phyloP scores from a whole-genome alignment of 2,329 filamentous ascomycete species.

The Teratosphaeria destructans region DNA sequence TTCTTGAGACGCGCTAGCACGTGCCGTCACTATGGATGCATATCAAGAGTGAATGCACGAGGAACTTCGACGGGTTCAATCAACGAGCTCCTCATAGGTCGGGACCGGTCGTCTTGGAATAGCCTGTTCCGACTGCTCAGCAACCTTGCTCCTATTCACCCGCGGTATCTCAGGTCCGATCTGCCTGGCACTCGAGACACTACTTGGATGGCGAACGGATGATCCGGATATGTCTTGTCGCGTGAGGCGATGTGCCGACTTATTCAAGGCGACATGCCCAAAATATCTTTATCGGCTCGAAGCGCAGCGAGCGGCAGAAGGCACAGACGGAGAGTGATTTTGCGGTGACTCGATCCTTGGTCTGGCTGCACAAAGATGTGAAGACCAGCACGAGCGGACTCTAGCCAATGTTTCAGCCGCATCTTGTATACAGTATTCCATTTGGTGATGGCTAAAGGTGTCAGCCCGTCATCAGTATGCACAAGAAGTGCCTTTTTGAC shows the following conservation, averaged over 20 bases:
- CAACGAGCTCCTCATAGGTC: too few relatives aligned
- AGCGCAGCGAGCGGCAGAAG: not conserved
- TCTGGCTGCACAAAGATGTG: not conserved
- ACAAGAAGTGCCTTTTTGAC: slow-evolving; percentile 38
- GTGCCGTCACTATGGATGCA: not conserved
- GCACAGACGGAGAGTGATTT: not conserved
- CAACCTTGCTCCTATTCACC: slow-evolving; percentile 30
- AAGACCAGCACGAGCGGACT: slow-evolving; percentile 36
- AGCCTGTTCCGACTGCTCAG: slow-evolving; percentile 26
- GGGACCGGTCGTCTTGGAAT: slow-evolving; percentile 14
- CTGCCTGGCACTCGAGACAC: not conserved
- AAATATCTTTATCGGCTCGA: not conserved
- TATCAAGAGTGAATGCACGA: too few relatives aligned
- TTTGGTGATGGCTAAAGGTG: slow-evolving; percentile 42
- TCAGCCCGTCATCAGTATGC: slow-evolving; percentile 16
- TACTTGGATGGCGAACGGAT: not conserved
- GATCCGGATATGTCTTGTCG: not conserved
- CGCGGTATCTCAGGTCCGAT: slow-evolving; percentile 43
- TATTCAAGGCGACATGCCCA: not conserved
- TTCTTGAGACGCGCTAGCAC: not conserved
- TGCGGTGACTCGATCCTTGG: not conserved
- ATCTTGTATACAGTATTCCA: slow-evolving; percentile 41
- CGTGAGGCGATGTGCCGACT: not conserved
- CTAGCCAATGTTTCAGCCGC: slow-evolving; percentile 20
- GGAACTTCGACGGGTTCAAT: too few relatives aligned